Evolutionary conservation across 371 early-diverging fungal species (phyloP).

Genomic region (Rhizopus delemar): DNA sequence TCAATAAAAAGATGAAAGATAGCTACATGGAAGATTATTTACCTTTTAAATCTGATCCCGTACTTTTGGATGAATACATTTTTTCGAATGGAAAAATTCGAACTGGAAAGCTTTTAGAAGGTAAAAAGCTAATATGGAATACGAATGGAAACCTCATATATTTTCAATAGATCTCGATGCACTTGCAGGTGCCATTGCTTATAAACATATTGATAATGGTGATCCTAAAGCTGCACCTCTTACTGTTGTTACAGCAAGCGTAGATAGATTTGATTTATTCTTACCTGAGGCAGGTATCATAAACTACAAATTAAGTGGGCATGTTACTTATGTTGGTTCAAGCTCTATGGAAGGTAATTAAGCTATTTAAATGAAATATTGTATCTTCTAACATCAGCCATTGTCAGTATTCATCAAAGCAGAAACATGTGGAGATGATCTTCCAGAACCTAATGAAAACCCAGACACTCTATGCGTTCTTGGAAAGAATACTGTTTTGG

Average conservation of each 20-base stretch:
- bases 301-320: slow-evolving; percentile 78
- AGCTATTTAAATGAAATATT: not conserved
- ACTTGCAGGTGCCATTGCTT: slow-evolving; percentile 80
- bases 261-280: slow-evolving; percentile 87
- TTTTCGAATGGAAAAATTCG: slow-evolving; percentile 69
- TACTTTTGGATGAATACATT: slow-evolving; percentile 80
- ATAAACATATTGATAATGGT: slow-evolving; percentile 76
- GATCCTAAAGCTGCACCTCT: slow-evolving; percentile 60
- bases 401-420: slow-evolving; percentile 69
- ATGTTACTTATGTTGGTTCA: slow-evolving; percentile 82
- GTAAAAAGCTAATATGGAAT: slow-evolving; percentile 6
- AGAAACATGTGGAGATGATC: slow-evolving; percentile 50
- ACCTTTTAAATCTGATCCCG: slow-evolving; percentile 76
- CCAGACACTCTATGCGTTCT: slow-evolving; percentile 30
- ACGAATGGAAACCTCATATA: not conserved
- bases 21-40: slow-evolving; percentile 79
- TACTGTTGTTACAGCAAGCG: slow-evolving; percentile 86
- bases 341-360: slow-evolving; percentile 84
- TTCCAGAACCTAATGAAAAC: not conserved
- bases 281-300: slow-evolving; percentile 59
- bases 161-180: slow-evolving; percentile 70
- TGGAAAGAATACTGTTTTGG: slow-evolving; percentile 63
- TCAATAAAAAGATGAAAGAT: slow-evolving; percentile 45
- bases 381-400: not conserved
- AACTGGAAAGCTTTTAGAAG: slow-evolving; percentile 66